Evolutionary conservation across 345 rosid genomes (phyloP).

Genomic region (Kandelia obovata): DNA sequence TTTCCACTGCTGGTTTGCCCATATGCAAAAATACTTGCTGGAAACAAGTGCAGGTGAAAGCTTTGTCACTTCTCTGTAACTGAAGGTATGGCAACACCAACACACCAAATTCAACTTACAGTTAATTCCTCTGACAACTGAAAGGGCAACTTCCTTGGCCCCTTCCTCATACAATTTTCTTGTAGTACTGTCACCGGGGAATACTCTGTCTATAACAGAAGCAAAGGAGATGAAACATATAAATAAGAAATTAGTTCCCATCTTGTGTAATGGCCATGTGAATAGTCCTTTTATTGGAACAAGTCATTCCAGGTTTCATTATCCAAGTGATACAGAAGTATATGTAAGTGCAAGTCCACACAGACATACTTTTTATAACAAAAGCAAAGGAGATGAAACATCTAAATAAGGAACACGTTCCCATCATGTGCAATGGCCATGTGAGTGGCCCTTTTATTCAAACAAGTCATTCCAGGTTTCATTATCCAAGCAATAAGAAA

Average conservation of each 20-base stretch:
- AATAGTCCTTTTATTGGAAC: not conserved
- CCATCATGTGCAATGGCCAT: not conserved
- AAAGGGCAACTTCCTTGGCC: constrained; percentile 79
- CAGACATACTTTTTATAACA: constrained; percentile 58
- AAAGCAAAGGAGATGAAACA: constrained; percentile 9
- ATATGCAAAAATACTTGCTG: constrained; percentile 97
- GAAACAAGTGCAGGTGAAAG: constrained; percentile 7
- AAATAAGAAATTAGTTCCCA: not conserved
- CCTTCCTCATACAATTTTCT: constrained; percentile 81
- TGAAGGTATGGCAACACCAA: not conserved
- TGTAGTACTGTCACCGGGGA: constrained; percentile 75
- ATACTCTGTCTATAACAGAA: constrained; percentile 70
- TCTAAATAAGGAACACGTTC: not conserved
- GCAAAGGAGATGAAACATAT: constrained; percentile 7
- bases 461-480: not conserved
- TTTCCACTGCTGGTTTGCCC: constrained; percentile 99
- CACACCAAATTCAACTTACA: constrained; percentile 47
- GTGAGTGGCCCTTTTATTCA: no score
- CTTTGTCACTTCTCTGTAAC: not conserved
- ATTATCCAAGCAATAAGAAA: not conserved
- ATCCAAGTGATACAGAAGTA: not conserved
- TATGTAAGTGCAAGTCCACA: not conserved
- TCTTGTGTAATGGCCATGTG: not conserved
- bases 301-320: not conserved
- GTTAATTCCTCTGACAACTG: constrained; percentile 85